A percentile compares a stretch with the other conserved stretches of the same genome.
These are phyloP conservation scores for Elongisporangium senticosum DNA, from an alignment of 352 stramenopile genomes.

Conservation along the genomic window DNA sequence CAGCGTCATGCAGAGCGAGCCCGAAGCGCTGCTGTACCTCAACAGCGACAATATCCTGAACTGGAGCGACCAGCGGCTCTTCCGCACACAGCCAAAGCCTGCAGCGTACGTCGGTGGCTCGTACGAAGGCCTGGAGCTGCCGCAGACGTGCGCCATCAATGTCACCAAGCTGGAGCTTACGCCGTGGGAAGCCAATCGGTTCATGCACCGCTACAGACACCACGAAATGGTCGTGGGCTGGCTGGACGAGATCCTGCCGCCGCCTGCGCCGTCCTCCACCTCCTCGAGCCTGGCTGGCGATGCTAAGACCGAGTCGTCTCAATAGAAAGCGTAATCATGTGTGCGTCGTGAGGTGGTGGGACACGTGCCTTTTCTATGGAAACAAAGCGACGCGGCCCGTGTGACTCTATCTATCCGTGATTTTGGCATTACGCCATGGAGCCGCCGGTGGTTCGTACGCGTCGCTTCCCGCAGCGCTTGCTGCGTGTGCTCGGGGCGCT, in stretches of 20 bases:
- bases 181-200: not conserved
- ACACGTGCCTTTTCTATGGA: too few species aligned
- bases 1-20: conserved; percentile 4
- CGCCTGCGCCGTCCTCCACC: not conserved
- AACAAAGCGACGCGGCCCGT: too few species aligned
- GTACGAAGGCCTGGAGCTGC: not conserved
- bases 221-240: not conserved
- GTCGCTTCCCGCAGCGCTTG: not conserved
- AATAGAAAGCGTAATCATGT: not conserved
- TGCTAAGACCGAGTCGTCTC: not conserved
- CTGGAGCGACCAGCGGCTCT: conserved; percentile 7
- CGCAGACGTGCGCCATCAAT: not conserved
- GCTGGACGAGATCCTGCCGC: not conserved
- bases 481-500: not conserved
- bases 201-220: not conserved
- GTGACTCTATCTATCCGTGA: too few species aligned
- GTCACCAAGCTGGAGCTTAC: not conserved
- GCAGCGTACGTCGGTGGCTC: not conserved
- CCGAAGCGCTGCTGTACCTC: conserved; percentile 28
- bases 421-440: too few species aligned
- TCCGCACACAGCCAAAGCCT: conserved; percentile 9
- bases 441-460: too few species aligned
- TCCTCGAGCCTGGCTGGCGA: not conserved
- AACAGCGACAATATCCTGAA: conserved; percentile 39
- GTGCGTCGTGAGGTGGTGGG: too few species aligned